A percentile compares a stretch with the other conserved stretches of the same genome.
phyloP scores from a whole-genome alignment of 768 basidiomycete species.

The Dioszegia hungarica region DNA sequence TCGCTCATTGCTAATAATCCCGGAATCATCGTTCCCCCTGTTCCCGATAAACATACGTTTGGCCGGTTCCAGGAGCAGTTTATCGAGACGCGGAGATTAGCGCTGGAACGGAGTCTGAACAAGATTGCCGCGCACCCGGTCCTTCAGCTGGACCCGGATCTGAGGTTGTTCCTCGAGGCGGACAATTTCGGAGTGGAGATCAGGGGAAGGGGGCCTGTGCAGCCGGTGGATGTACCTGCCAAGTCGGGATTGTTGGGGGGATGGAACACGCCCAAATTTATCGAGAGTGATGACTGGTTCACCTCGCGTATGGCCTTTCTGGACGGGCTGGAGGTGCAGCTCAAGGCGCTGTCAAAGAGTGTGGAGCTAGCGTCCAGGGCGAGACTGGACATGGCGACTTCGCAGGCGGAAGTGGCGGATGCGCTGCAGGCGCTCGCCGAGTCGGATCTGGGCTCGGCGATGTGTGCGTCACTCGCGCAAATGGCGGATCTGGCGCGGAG shows the following conservation, averaged over 20 bases:
- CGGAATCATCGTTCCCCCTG: slow-evolving; percentile 93
- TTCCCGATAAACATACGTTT: slow-evolving; percentile 89
- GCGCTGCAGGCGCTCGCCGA: slow-evolving; percentile 64
- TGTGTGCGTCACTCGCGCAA: slow-evolving; percentile 65
- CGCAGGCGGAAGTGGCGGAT: slow-evolving; percentile 75
- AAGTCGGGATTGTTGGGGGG: slow-evolving; percentile 65
- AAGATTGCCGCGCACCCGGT: slow-evolving; percentile 92
- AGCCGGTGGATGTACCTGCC: slow-evolving; percentile 73
- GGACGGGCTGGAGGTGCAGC: slow-evolving; percentile 82
- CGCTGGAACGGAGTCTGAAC: slow-evolving; percentile 81
- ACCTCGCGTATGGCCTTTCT: slow-evolving; percentile 78
- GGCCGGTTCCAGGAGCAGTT: slow-evolving; percentile 89
- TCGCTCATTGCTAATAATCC: slow-evolving; percentile 84
- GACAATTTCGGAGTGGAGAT: slow-evolving; percentile 89
- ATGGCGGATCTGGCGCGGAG: slow-evolving; percentile 71
- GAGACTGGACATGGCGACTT: slow-evolving; percentile 65
- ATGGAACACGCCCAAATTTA: slow-evolving; percentile 59
- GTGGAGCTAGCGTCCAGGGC: slow-evolving; percentile 81
- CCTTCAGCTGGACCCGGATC: slow-evolving; percentile 76
- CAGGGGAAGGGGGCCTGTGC: slow-evolving; percentile 59
- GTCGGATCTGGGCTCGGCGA: slow-evolving; percentile 67
- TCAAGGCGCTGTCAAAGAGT: slow-evolving; percentile 77
- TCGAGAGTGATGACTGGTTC: slow-evolving; percentile 64
- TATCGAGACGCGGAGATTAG: slow-evolving; percentile 75
- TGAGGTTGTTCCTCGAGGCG: slow-evolving; percentile 86